A percentile compares a stretch with the other conserved stretches of the same genome.
Evolutionary conservation across 306 rosid species (phyloP).

Genomic region (Heteromeles arbutifolia): DNA sequence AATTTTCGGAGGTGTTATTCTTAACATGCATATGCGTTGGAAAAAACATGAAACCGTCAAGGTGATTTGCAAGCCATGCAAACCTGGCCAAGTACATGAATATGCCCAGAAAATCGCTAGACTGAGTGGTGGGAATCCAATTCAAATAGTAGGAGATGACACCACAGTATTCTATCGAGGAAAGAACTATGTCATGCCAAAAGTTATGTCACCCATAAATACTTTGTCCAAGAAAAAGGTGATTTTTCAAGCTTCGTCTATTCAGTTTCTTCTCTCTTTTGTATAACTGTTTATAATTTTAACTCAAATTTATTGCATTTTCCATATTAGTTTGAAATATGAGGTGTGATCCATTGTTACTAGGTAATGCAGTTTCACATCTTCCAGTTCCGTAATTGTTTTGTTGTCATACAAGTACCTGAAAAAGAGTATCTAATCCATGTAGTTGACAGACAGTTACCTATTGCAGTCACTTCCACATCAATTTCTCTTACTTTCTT

Average conservation of each 20-base stretch:
- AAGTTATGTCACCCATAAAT: conserved; percentile 80
- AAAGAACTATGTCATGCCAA: conserved; percentile 72
- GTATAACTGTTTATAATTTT: background rate
- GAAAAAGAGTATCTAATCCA: background rate
- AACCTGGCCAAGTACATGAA: conserved; percentile 80
- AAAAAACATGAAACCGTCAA: conserved; percentile 91
- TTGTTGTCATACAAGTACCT: background rate
- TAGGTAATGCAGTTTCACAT: background rate
- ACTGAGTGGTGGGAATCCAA: conserved; percentile 85
- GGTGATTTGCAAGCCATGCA: conserved; percentile 77
- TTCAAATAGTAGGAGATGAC: conserved; percentile 75
- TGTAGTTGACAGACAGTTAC: background rate
- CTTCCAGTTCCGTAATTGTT: background rate
- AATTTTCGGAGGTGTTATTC: conserved; percentile 87
- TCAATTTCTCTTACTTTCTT: background rate
- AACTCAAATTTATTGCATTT: background rate
- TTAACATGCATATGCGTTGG: conserved; percentile 99
- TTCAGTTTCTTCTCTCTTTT: background rate
- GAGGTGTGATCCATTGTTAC: background rate
- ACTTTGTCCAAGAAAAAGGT: conserved; percentile 90
- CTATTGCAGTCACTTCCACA: background rate
- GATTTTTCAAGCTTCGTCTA: conserved; percentile 15
- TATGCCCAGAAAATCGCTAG: conserved; percentile 81
- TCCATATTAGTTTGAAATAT: background rate
- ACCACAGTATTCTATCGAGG: conserved; percentile 82